Percentiles rank a stretch among this genome's conserved stretches.
These are phyloP conservation scores for Pestalotiopsis sp. DNA, from an alignment of 2,329 filamentous ascomycete species.

Conservation along the genomic window DNA sequence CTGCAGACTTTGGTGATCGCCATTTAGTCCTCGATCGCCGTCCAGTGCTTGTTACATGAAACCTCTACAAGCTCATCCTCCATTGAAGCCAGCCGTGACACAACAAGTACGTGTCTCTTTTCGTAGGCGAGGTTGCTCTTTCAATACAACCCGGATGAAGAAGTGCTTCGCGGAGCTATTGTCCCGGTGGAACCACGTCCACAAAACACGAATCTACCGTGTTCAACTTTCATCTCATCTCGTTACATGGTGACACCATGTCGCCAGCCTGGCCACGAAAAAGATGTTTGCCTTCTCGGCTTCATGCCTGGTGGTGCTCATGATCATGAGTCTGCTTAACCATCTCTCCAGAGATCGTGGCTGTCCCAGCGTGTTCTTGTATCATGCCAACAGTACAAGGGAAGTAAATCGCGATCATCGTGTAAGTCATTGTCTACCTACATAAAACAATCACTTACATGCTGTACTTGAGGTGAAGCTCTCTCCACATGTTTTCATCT, in stretches of 20 bases:
- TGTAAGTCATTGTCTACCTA: background rate
- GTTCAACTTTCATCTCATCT: background rate
- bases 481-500: background rate
- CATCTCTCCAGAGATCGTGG: background rate
- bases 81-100: background rate
- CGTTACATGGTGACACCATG: background rate
- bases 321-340: background rate
- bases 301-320: background rate
- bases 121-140: background rate
- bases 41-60: background rate
- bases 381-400: background rate
- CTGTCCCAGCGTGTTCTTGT: background rate
- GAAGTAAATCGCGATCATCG: background rate
- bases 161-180: background rate
- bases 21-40: no score
- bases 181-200: background rate
- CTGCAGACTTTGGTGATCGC: no score
- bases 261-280: background rate
- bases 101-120: background rate
- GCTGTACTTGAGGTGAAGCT: background rate
- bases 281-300: background rate
- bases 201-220: background rate
- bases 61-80: background rate
- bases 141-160: background rate
- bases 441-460: background rate